phyloP scores from a whole-genome alignment of 306 rosid genomes.

The Casuarina glauca region DNA sequence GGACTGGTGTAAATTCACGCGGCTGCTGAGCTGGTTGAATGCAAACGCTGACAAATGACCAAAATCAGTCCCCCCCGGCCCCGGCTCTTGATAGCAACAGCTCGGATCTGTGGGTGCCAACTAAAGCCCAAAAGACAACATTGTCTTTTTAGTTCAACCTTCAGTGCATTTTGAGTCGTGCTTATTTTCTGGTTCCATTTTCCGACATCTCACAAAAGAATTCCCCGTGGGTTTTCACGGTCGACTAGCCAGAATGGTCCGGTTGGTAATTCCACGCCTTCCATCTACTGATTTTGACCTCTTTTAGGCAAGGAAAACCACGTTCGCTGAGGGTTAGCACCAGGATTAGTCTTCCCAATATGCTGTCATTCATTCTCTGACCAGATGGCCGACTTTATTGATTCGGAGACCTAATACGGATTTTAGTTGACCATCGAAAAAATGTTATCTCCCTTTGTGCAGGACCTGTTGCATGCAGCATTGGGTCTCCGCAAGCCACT shows the following conservation, averaged over 20 bases:
- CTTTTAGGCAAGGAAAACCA: not conserved
- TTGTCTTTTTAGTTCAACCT: too few relatives aligned
- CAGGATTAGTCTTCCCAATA: not conserved
- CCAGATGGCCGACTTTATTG: not conserved
- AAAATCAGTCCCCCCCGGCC: too few relatives aligned
- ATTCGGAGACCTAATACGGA: too few relatives aligned
- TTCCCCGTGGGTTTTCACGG: too few relatives aligned
- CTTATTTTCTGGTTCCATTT: not conserved
- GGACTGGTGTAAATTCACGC: too few relatives aligned
- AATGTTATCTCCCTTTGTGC: not conserved
- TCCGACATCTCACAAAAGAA: not conserved
- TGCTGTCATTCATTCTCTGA: not conserved
- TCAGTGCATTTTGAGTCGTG: not conserved
- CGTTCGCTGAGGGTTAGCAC: not conserved
- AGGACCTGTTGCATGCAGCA: not conserved
- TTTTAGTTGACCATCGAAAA: too few relatives aligned
- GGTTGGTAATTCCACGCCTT: not conserved
- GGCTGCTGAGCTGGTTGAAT: too few relatives aligned
- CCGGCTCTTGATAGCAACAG: too few relatives aligned
- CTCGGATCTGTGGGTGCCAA: too few relatives aligned
- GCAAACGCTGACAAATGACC: too few relatives aligned
- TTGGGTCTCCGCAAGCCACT: not conserved
- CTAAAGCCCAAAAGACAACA: too few relatives aligned
- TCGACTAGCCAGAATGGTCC: not conserved
- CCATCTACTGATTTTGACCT: not conserved